Evolutionary conservation across 2,329 filamentous ascomycete species (phyloP).

Genomic region (Scopulariopsis brevicaulis): DNA sequence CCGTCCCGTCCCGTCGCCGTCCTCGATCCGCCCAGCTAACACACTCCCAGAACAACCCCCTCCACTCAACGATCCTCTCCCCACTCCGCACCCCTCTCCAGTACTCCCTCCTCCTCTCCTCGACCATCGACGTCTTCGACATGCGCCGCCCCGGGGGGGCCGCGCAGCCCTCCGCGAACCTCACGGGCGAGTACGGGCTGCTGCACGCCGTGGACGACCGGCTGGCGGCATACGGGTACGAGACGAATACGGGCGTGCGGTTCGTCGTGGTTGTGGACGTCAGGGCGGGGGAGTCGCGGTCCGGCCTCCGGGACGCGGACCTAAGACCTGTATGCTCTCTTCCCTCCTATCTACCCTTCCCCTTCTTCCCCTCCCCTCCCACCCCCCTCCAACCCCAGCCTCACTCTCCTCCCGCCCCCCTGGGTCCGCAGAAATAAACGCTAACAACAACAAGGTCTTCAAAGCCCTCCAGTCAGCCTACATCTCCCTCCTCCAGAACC

Average conservation of each 20-base stretch:
- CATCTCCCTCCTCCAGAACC: constrained; percentile 78
- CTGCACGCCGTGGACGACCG: constrained; percentile 91
- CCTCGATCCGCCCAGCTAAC: constrained; percentile 6
- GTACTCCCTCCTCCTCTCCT: constrained; percentile 83
- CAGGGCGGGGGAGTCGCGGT: constrained; percentile 52
- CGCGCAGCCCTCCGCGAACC: constrained; percentile 19
- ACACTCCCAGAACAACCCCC: constrained; percentile 70
- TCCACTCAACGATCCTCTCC: constrained; percentile 52
- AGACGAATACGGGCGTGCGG: constrained; percentile 91
- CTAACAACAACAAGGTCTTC: constrained; percentile 41
- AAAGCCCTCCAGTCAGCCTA: constrained; percentile 89
- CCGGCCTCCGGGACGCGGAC: constrained; percentile 71
- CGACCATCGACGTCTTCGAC: constrained; percentile 88
- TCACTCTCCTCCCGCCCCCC: background rate
- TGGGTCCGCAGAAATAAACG: background rate
- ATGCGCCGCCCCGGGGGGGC: constrained; percentile 61
- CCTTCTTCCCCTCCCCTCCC: background rate
- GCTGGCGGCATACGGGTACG: constrained; percentile 86
- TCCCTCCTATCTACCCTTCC: constrained; percentile 17
- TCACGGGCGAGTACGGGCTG: constrained; percentile 79
- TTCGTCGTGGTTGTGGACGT: constrained; percentile 88
- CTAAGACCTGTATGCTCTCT: constrained; percentile 54
- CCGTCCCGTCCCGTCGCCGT: background rate
- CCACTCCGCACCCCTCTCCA: constrained; percentile 66
- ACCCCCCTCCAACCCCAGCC: background rate